Base-by-base conservation (phyloP, 495 filamentous ascomycete species). In the Penicillium paxilli region DNA sequence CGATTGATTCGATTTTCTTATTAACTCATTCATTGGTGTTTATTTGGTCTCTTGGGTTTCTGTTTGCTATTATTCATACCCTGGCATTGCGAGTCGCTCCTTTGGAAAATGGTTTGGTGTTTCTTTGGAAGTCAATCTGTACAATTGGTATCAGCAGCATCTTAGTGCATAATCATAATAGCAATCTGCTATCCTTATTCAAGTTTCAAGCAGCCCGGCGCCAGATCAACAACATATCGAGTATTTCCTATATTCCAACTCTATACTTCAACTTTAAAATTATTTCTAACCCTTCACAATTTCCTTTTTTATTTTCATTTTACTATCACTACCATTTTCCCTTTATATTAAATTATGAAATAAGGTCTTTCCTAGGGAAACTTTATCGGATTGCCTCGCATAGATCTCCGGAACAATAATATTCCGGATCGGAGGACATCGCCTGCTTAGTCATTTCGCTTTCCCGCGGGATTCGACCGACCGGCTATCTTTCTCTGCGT, bases 151-250 rank as follows among this genome's bases (percentile, higher is more conserved):
- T 49, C 47, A 54, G 11, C 33, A 57, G 38, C 45, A 52, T 55
- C 55, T 30, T 42, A 54, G 54, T 59, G 47, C 47, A 62, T 67
- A 64, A 66, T 67, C 46, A 59, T 62, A 59, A 65, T 67, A 40
- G 41, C 21, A 35, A 40, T 52, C 26, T 26, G 47, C 40, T 55
- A 60, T 49, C 11, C 21, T 19, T 28, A 16, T 37, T 37, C 12
- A 14, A 16, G 9, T n/a, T n/a, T n/a, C n/a, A n/a, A n/a, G n/a
- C n/a, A n/a, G n/a, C n/a, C n/a, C n/a, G n/a, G n/a, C n/a, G n/a
- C n/a, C n/a, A n/a, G n/a, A n/a, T n/a, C n/a, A n/a, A n/a, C n/a
- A n/a, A n/a, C n/a, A n/a, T 3, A 38, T 38, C 35, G 3, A 6
- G 3, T 38, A 16, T 20, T 6, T 38, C 17, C 35, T 12, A 14